Conservation (phyloP, 805 yeast species). For the Candida suzukii region DNA sequence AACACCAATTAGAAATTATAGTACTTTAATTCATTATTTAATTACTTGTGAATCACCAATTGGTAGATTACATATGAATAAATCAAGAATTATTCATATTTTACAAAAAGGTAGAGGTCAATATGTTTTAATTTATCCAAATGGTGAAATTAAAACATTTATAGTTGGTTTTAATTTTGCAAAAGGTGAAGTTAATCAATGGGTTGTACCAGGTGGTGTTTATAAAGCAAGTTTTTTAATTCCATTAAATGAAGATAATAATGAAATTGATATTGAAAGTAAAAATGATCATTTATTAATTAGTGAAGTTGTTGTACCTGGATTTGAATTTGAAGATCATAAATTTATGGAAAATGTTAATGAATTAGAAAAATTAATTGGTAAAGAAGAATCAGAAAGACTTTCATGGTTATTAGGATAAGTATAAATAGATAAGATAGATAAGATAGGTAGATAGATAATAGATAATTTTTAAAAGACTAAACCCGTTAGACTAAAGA, state of each 20-base stretch:
- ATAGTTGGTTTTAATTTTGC: conserved; percentile 43
- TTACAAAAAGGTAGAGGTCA: conserved; percentile 50
- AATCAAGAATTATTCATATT: conserved; percentile 48
- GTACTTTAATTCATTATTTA: conserved; percentile 47
- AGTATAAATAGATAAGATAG: too few relatives aligned
- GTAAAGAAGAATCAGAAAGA: conserved; percentile 24
- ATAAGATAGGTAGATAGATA: too few relatives aligned
- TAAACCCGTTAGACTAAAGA: too few relatives aligned
- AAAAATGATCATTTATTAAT: conserved; percentile 36
- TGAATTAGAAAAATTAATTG: too few relatives aligned
- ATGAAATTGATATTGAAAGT: conserved; percentile 17
- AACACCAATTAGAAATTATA: conserved; percentile 30
- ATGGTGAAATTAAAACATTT: conserved; percentile 41
- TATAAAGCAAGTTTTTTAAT: conserved; percentile 48
- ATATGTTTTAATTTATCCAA: conserved; percentile 45
- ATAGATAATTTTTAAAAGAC: too few relatives aligned
- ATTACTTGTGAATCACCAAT: conserved; percentile 43
- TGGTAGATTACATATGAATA: conserved; percentile 44
- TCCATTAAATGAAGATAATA: conserved; percentile 23
- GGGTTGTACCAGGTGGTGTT: conserved; percentile 59
- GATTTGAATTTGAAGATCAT: conserved; percentile 51
- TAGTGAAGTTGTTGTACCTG: conserved; percentile 57
- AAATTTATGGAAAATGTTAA: too few relatives aligned
- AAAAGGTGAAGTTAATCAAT: conserved; percentile 45
- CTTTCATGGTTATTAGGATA: conserved; percentile 32